These are phyloP conservation scores for Erythrophleum ivorense DNA, from an alignment of 331 rosid species.

Conservation along the genomic window DNA sequence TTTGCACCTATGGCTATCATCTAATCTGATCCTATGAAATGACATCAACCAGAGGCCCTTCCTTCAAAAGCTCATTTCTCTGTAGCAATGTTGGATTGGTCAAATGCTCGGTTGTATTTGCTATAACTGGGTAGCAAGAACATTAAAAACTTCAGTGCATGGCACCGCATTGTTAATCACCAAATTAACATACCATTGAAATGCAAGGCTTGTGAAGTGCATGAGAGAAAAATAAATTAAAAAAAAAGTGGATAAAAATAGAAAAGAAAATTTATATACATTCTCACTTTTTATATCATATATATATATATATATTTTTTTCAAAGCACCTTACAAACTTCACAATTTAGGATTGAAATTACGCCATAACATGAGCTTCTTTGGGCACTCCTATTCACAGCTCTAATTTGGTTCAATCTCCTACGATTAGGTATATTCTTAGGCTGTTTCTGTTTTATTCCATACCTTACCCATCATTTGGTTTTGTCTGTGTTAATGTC, in stretches of 20 bases:
- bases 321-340: too few relatives aligned
- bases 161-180: constrained; percentile 34
- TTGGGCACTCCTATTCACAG: neutral
- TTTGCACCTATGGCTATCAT: constrained; percentile 30
- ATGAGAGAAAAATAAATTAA: too few relatives aligned
- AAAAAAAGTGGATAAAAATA: too few relatives aligned
- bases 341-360: too few relatives aligned
- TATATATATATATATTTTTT: too few relatives aligned
- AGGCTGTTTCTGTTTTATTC: neutral
- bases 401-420: constrained; percentile 45
- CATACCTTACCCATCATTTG: neutral
- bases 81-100: constrained; percentile 39
- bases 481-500: neutral
- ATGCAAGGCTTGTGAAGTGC: too few relatives aligned
- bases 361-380: constrained; percentile 23
- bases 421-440: neutral
- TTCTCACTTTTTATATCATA: too few relatives aligned
- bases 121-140: constrained; percentile 40
- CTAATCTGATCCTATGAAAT: constrained; percentile 41
- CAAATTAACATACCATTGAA: neutral
- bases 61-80: constrained; percentile 40
- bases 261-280: too few relatives aligned
- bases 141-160: constrained; percentile 40
- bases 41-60: constrained; percentile 47
- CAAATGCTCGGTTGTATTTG: constrained; percentile 34